Evolutionary conservation across 2,329 filamentous ascomycete genomes (phyloP), one percentile per base, ranked within the genome.

Genomic region (Pezicula carpinea): DNA sequence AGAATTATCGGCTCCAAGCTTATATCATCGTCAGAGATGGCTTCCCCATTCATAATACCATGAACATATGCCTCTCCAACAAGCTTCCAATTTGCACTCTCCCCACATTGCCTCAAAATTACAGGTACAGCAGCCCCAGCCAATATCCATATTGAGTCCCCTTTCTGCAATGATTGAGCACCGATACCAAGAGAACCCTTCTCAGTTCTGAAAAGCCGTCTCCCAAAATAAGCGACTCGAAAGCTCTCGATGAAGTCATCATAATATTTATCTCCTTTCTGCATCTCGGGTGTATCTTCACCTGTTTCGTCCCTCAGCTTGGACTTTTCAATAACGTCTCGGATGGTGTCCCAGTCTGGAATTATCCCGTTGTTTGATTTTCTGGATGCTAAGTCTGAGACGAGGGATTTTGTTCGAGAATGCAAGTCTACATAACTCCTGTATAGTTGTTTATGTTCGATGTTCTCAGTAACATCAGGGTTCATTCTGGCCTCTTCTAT

Each of bases 151-250:
- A 47, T 17, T 14, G 34, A 19, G 21, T 41, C 44, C 15, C 38
- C 39, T 8, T 26, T n/a, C 17, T 13, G 17, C 18, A 47, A 17
- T 29, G 39, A 47, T 23, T 47, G 29, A 19, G 44, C 35, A 5
- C 29, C 18, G 10, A 47, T 36, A 19, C 44, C 44, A 10, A 47
- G 18, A 22, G 35, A 29, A 10, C 40, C 40, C 5, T 42, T 34
- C 15, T 42, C 29, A 4, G 44, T 47, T 15, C 15, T 38, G 15
- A 38, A 38, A 8, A 53, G 32, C 19, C 40, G 48, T 32, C 51
- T 48, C 6, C 51, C 48, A 4, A 31, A 32, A 49, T 51, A 53
- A 1, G 46, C 45, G 3, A 36, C 15, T 6, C 48, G 23, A 13
- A 49, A 53, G 13, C 42, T 39, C 15, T 46, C 48, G 29, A 44